Base-by-base conservation (phyloP, 169 alveolate species). In the Eimeria brunetti region DNA sequence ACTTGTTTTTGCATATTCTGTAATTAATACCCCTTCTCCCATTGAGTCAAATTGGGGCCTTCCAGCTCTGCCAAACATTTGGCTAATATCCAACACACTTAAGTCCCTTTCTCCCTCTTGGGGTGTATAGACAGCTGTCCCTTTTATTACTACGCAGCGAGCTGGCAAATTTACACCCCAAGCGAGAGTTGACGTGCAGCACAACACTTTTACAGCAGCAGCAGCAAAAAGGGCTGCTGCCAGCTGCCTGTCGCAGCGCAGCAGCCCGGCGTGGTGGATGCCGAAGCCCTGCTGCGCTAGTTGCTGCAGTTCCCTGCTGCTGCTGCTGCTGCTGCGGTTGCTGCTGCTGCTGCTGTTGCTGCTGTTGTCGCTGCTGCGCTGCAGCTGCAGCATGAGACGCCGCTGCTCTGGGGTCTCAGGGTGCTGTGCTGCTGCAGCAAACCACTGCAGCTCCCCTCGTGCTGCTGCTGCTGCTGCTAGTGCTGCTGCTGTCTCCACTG, bases 151-250 rank as follows among this genome's bases (percentile, higher is more conserved):
- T 18, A 99, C 99, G 33, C 99, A 98, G 96, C 99, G 99, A 2
- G 99, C 99, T 16, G 99, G 99, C 83, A 99, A 96, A 97, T 99
- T 99, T 12, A 99, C 99, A 0, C 99, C 99, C 99, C 99, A 99
- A 14, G 99, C 99, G 89, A 99, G 96, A 24, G 99, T 99, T 11
- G 99, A 99, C 0, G 99, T 99, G n/a, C 99, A 98, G 85, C 99
- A 99, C 53, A 99, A 96, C 38, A 99, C 99, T 95, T 98, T 97
- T 30, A 99, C 95, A 83, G 97, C 99, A 30, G 99, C 98, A 67
- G 98, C 99, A 44, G 98, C 97, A 96, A 99, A 99, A 83, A 99
- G 97, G 80, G 98, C 98, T 96, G 99, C 99, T 0, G 99, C 99
- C 30, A 98, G 95, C 64, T 97, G 95, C 56, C 99, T 96, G 96